Percentiles rank a stretch among this genome's conserved stretches.
Evolutionary conservation across 306 rosid species (phyloP).

Genomic region (Begonia loranthoides): DNA sequence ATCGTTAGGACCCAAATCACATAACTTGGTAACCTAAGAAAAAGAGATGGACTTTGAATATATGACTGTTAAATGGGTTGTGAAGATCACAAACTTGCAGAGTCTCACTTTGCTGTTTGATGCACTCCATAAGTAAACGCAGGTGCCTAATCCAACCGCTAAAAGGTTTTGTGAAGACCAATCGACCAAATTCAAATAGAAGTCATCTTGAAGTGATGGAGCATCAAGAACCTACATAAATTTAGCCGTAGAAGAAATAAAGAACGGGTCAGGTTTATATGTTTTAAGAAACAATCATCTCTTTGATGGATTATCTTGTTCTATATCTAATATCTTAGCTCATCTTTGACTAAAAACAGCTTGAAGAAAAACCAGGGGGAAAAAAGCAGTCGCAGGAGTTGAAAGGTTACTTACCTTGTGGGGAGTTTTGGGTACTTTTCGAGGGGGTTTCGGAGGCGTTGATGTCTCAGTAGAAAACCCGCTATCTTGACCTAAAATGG

Average conservation of each 20-base stretch:
- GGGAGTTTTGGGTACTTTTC: constrained; percentile 95
- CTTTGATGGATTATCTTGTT: too few relatives aligned
- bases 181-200: constrained; percentile 93
- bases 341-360: too few relatives aligned
- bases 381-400: neutral
- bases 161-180: constrained; percentile 98
- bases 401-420: constrained; percentile 42
- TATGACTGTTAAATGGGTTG: neutral
- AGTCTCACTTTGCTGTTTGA: constrained; percentile 71
- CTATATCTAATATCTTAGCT: too few relatives aligned
- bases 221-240: constrained; percentile 86
- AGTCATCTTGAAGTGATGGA: constrained; percentile 97
- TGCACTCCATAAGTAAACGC: constrained; percentile 95
- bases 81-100: neutral
- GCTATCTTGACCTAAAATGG: constrained; percentile 39
- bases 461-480: constrained; percentile 38
- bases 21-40: constrained; percentile 76
- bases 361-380: neutral
- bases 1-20: constrained; percentile 94
- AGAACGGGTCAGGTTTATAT: neutral
- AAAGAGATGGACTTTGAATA: neutral
- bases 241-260: neutral
- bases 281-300: neutral
- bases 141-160: constrained; percentile 90
- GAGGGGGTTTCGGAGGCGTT: constrained; percentile 89